Conservation (phyloP, 2,329 filamentous ascomycete genomes). For the Aspergillus sp. region DNA sequence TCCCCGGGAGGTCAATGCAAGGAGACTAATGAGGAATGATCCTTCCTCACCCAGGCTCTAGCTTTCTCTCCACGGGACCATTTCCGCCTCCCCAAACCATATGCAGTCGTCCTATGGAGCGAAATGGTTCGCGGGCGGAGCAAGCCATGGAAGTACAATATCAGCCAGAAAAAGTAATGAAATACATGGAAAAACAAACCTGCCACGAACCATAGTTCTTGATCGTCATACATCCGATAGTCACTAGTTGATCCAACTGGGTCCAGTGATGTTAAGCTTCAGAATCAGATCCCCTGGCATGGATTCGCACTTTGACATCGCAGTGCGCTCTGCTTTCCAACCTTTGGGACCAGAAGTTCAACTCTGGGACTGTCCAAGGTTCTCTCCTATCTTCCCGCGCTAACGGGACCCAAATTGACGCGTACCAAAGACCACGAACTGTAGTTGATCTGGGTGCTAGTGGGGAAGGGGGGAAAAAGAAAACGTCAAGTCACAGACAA, state of each 20-base stretch:
- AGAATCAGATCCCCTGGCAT: slow-evolving; percentile 6
- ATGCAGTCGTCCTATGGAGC: neutral
- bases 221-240: neutral
- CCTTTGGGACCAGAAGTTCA: slow-evolving; percentile 1
- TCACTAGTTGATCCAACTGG: slow-evolving; percentile 7
- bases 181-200: slow-evolving; percentile 5
- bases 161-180: slow-evolving; percentile 3
- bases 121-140: neutral
- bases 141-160: neutral
- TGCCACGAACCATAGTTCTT: slow-evolving; percentile 12
- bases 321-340: neutral
- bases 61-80: neutral
- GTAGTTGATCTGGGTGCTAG: neutral
- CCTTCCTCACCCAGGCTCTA: neutral
- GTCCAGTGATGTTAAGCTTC: slow-evolving; percentile 17
- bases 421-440: slow-evolving; percentile 3
- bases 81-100: neutral
- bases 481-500: slow-evolving; percentile 7
- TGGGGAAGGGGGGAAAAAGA: neutral
- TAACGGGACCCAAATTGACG: slow-evolving; percentile 9
- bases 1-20: slow-evolving; percentile 11
- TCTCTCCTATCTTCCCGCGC: neutral
- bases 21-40: slow-evolving; percentile 8
- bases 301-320: slow-evolving; percentile 13
- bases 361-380: neutral